phyloP scores from a whole-genome alignment of 352 stramenopile species.

The Aphanomyces invadans region DNA sequence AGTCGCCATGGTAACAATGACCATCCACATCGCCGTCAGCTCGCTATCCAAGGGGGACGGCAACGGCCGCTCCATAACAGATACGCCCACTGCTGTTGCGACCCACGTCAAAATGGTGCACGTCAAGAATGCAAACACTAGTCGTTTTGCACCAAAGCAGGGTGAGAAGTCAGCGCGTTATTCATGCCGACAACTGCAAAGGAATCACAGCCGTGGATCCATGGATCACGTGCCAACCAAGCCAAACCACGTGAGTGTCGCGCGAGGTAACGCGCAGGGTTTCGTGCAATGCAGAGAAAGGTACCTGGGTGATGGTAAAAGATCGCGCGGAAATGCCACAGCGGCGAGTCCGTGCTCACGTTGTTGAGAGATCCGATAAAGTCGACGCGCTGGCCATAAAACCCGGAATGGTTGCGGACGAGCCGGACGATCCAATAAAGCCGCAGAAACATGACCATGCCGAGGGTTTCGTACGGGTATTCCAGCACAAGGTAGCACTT shows the following conservation, averaged over 20 bases:
- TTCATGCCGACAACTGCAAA: no score
- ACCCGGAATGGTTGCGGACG: conserved; percentile 23
- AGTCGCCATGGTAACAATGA: conserved; percentile 24
- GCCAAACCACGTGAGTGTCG: no score
- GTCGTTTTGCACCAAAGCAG: not conserved
- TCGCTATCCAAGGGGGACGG: conserved; percentile 19
- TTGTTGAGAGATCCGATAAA: conserved; percentile 23
- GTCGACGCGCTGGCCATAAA: conserved; percentile 24
- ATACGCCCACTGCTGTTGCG: conserved; percentile 14
- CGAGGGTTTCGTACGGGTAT: conserved; percentile 19
- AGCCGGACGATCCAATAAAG: conserved; percentile 25
- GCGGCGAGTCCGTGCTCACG: conserved; percentile 21
- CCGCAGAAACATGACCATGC: conserved; percentile 17
- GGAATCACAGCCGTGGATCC: no score
- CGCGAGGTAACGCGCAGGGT: no score
- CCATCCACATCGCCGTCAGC: conserved; percentile 18
- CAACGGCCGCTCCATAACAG: conserved; percentile 22
- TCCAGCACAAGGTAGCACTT: conserved; percentile 15
- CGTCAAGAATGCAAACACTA: conserved; percentile 24
- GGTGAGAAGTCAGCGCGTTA: no score
- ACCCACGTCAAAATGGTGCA: conserved; percentile 21
- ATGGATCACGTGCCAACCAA: no score
- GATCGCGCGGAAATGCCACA: conserved; percentile 23
- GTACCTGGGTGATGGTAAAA: conserved; percentile 23
- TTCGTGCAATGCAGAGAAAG: not conserved